These are phyloP conservation scores for Wickerhamomyces rabaulensis DNA, from an alignment of 805 yeast species.

Conservation along the genomic window DNA sequence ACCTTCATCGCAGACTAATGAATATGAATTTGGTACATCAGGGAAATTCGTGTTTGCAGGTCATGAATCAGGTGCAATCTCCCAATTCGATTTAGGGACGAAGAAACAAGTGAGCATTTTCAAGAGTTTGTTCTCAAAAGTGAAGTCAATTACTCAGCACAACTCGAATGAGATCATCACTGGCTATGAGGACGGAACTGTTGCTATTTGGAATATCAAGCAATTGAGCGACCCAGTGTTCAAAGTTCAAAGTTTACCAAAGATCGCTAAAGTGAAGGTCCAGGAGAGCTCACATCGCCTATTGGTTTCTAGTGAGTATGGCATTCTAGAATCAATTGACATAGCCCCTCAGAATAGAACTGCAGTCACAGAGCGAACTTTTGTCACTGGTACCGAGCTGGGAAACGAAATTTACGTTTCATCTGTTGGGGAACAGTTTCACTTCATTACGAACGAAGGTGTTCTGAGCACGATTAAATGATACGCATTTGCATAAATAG, in stretches of 20 bases:
- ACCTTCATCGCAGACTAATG: conserved; percentile 19
- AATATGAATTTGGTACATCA: conserved; percentile 42
- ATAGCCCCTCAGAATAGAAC: neutral
- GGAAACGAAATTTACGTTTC: neutral
- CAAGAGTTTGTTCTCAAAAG: conserved; percentile 22
- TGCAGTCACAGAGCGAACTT: neutral
- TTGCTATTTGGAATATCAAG: conserved; percentile 37
- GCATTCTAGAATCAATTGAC: neutral
- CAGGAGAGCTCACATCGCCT: neutral
- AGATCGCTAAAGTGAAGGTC: neutral
- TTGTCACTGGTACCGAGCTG: neutral
- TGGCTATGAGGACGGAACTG: conserved; percentile 30
- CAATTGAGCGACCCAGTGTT: neutral
- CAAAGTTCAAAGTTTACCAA: neutral
- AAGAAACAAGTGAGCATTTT: conserved; percentile 22
- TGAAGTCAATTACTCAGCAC: neutral
- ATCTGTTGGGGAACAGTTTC: neutral
- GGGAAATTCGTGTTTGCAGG: conserved; percentile 42
- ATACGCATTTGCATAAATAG: neutral
- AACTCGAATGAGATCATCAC: conserved; percentile 17
- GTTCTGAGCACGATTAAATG: neutral
- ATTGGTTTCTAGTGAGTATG: neutral
- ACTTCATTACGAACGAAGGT: neutral
- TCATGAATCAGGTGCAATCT: conserved; percentile 32
- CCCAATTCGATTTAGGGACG: conserved; percentile 34